Evolutionary conservation across 352 stramenopile genomes (phyloP), one percentile per base, ranked within the genome.

Genomic region (Blastocystis sp.): DNA sequence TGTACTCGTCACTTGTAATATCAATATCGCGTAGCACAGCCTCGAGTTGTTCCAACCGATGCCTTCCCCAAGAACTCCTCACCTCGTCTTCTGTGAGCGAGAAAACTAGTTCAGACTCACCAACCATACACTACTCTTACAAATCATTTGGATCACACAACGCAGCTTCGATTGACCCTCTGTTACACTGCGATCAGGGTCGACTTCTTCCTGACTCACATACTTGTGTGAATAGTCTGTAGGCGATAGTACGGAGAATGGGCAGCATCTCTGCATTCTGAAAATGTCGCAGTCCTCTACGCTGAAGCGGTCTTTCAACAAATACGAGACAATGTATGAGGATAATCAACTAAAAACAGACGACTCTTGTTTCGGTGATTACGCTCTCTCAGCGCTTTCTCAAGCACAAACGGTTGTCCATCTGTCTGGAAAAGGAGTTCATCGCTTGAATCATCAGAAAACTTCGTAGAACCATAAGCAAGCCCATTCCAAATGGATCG

Each of bases 241-340:
- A 4, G 62, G 20, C 3, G 73, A 29, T 26, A 84, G 37, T 1
- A 84, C 62, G 8, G 73, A 84, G 20, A 18, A 23, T 2, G 73
- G 53, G 23, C 73, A 84, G 7, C 29, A 20, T 9, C 13, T 53
- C 11, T 39, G 50, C 43, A 84, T 84, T 53, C 54, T 8, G 29
- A 84, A 69, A n/a, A 84, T 54, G 47, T 84, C 73, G 26, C 73
- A 84, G 23, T 84, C 73, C n/a, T 23, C 73, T 84, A 68, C 18
- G 26, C 29, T 8, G 50, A 11, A 43, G 2, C 3, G 0, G 2
- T 4, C 23, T n/a, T 8, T 2, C 11, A 3, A 8, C 20, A 4
- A n/a, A 53, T 68, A 84, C 73, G 45, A 18, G 73, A 68, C 18
- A 84, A n/a, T 6, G 43, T 34, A 6, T 29, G 23, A 47, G 73